A percentile compares a stretch with the other conserved stretches of the same genome.
Conservation (phyloP, 2,329 filamentous ascomycete species). For the Sporothrix mexicana region DNA sequence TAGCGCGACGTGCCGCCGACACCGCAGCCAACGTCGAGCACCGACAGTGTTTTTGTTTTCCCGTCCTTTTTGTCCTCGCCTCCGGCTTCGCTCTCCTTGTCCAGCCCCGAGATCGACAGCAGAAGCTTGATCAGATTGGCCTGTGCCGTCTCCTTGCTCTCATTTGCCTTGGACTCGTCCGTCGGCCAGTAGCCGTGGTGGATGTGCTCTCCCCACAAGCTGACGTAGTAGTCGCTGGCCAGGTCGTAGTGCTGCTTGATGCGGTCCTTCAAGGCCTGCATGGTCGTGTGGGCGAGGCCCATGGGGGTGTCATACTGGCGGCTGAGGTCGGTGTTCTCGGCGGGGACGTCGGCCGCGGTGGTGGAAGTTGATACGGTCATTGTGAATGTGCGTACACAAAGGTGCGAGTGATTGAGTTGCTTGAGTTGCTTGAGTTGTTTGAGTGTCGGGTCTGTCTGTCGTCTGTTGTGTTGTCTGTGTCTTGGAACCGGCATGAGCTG, state of each 20-base stretch:
- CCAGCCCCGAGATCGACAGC: constrained; percentile 53
- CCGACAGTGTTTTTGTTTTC: constrained; percentile 41
- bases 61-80: neutral
- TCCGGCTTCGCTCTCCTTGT: constrained; percentile 34
- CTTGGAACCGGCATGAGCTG: constrained; percentile 17
- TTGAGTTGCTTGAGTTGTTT: too few relatives aligned
- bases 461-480: constrained; percentile 13
- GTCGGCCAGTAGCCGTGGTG: constrained; percentile 67
- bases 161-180: constrained; percentile 50
- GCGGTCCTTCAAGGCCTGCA: constrained; percentile 60
- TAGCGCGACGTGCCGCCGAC: constrained; percentile 64
- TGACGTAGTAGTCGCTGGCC: constrained; percentile 66
- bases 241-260: constrained; percentile 67
- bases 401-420: neutral
- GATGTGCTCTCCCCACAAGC: constrained; percentile 67
- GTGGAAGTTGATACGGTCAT: neutral
- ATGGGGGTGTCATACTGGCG: constrained; percentile 54
- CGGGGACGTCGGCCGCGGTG: constrained; percentile 2
- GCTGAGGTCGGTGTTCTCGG: constrained; percentile 49
- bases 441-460: neutral
- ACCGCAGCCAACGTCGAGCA: constrained; percentile 67
- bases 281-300: constrained; percentile 53
- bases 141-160: constrained; percentile 64
- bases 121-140: constrained; percentile 62
- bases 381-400: neutral